Base-by-base conservation (phyloP, 257 asterid genomes). In the Forsythia suspensa region DNA sequence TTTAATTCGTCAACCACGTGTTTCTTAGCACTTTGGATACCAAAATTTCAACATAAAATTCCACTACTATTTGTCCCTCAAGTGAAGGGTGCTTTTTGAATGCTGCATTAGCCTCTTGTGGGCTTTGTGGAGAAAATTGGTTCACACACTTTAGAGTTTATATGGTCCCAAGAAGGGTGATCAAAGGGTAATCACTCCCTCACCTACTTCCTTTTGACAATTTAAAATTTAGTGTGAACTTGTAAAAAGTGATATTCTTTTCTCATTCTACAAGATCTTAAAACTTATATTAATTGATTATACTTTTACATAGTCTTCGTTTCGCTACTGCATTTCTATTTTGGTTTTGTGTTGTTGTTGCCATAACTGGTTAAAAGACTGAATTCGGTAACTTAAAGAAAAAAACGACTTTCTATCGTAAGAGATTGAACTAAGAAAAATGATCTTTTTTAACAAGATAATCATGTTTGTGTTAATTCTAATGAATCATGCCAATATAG, bases 41-140 rank as follows among this genome's bases (percentile, higher is more conserved):
- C 73, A 29, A 13, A 75, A 10, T 41, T 65, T 42, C 38, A 57
- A 70, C 48, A 11, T 0, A 40, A 42, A 77, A 41, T 59, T 70
- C 37, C 20, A 70, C 71, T 15, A 55, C 40, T 34, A 40, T 70
- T 29, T 72, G n/a, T 71, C 52, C 18, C 11, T 74, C 83, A 66
- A 24, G 39, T 55, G 75, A 51, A 52, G n/a, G 73, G 37, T 46
- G 41, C 76, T 76, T 61, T 77, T 76, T 61, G 71, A 67, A 68
- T 40, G 55, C 68, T 75, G 79, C 72, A 34, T 11, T 55, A 75
- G 39, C 76, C 4, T 78, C 43, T 75, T 72, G 20, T 82, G 76
- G 70, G 43, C 43, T 61, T 52, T 76, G 34, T 29, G 34, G 34
- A 29, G 34, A 29, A 29, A 29, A 29, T 29, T 29, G 34, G 34